Base-by-base conservation (phyloP, 2,329 filamentous ascomycete species). In the Didymella sp. region DNA sequence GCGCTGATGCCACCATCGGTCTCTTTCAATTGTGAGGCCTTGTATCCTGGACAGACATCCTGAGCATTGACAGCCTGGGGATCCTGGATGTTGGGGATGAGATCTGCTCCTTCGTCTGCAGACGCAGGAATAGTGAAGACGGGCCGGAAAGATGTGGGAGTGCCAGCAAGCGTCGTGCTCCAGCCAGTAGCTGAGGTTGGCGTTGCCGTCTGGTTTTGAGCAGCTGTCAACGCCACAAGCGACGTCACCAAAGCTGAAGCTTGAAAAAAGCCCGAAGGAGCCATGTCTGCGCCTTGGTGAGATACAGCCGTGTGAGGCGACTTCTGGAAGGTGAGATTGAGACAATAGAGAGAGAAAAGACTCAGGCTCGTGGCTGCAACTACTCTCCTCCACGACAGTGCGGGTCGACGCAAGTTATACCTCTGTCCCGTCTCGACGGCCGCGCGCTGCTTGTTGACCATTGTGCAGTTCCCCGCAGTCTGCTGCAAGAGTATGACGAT, bases 21-120 rank as follows among this genome's bases (percentile, higher is more conserved):
- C 22, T 79, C 72, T 38, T 79, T 63, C 11, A 87, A 77, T 58
- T 81, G 75, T 2, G 78, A 81, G 2, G 84, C 84, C 50, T 73
- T 83, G 69, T 87, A 87, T 0, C 85, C 85, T 2, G 85, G 84
- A 63, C 85, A 95, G 2, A 85, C 79, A 9, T 77, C 72, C 71
- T 90, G 88, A 5, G 86, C 82, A 71, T 90, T 78, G 48, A 86
- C 76, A 9, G 88, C 87, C 50, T 85, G 57, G 0, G 87, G 85
- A 62, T 91, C 88, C 30, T 83, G 66, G 62, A 90, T 82, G 68
- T 89, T 91, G 28, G 88, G 84, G 33, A 89, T 50, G 12, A 76
- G 46, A 21, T 68, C 51, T 5, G 62, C 68, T n/a, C 75, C 75
- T 22, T 61, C 40, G 24, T 76, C 74, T 9, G 72, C 73, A 11